Base-by-base conservation (phyloP, 2,329 filamentous ascomycete species). In the Zymoseptoria tritici region DNA sequence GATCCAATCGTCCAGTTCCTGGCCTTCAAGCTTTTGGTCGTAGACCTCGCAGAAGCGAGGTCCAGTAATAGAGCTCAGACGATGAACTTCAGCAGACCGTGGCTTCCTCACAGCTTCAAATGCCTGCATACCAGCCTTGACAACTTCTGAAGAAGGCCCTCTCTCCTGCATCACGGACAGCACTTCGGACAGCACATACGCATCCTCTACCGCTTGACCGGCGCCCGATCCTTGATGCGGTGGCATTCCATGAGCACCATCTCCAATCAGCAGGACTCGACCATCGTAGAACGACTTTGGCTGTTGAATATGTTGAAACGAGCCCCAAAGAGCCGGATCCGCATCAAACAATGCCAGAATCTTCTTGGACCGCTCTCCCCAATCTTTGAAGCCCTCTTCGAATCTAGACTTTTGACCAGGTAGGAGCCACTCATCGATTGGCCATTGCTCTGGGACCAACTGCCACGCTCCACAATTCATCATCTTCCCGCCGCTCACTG, bases 231-330 rank as follows among this genome's bases (percentile, higher is more conserved):
- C 85, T 68, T 88, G 85, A 67, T 89, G 81, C 1, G 85, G 85
- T 79, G 87, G 66, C 75, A 82, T 80, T 1, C 85, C 84, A 68
- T 88, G 85, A 2, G 79, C 85, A 5, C 86, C 86, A 68, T 90
- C 87, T 2, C 87, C 87, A 4, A 89, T 71, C 0, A 89, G 71
- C 54, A 82, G 84, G 0, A 81, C 80, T 29, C 72, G 76, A 11
- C 72, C 74, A 64, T 81, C 80, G 42, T 76, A 46, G 26, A 64
- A 64, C 5, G 54, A 50, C 0, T 63, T 57, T 7, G 69, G 68
- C 29, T 69, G 65, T 7, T 55, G 36, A n/a, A 50, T 36, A 60
- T 81, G 77, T 55, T 81, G 72, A 66, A 79, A 80, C 0, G 80
- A 62, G 1, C 76, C 79, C 78, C 78, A 81, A 16, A 79, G 70